Evolutionary conservation across 2,329 filamentous ascomycete genomes (phyloP).

Genomic region (Neonectria sp.): DNA sequence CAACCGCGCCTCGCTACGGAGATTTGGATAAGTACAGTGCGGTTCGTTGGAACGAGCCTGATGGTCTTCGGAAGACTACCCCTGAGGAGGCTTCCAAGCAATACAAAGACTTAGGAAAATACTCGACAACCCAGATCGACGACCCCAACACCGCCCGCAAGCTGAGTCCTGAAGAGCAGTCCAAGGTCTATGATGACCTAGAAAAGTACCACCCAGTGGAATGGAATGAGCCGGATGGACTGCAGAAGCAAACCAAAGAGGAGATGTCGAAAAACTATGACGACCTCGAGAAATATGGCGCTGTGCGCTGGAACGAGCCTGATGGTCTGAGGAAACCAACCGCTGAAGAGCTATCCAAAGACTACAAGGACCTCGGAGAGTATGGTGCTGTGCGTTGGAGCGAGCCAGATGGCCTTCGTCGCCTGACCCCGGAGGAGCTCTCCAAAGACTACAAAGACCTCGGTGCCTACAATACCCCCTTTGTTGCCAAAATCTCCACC

Average conservation of each 20-base stretch:
- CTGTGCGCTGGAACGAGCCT: slow-evolving; percentile 51
- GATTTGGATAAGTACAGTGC: slow-evolving; percentile 57
- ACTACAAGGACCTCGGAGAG: slow-evolving; percentile 58
- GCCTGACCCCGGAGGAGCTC: slow-evolving; percentile 47
- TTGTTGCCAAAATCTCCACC: slow-evolving; percentile 51
- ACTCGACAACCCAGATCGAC: slow-evolving; percentile 50
- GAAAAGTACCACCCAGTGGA: slow-evolving; percentile 53
- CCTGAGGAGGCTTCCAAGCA: slow-evolving; percentile 49
- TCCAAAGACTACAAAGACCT: slow-evolving; percentile 55
- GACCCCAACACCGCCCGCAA: slow-evolving; percentile 46
- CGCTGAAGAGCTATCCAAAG: slow-evolving; percentile 53
- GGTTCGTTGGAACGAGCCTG: slow-evolving; percentile 50
- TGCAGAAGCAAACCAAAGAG: slow-evolving; percentile 48
- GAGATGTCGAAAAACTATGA: slow-evolving; percentile 55
- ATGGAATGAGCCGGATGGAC: slow-evolving; percentile 55
- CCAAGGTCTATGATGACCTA: slow-evolving; percentile 58
- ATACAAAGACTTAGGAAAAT: slow-evolving; percentile 57
- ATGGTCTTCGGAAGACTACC: slow-evolving; percentile 40
- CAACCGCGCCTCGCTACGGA: slow-evolving; percentile 51
- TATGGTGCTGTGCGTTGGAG: slow-evolving; percentile 54
- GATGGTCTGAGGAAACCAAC: slow-evolving; percentile 50
- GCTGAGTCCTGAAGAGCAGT: slow-evolving; percentile 52
- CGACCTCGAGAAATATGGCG: slow-evolving; percentile 53
- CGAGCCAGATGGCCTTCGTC: slow-evolving; percentile 51
- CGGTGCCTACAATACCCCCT: slow-evolving; percentile 53